These are phyloP conservation scores for Delitschia confertaspora DNA, from an alignment of 495 filamentous ascomycete species.

Conservation along the genomic window DNA sequence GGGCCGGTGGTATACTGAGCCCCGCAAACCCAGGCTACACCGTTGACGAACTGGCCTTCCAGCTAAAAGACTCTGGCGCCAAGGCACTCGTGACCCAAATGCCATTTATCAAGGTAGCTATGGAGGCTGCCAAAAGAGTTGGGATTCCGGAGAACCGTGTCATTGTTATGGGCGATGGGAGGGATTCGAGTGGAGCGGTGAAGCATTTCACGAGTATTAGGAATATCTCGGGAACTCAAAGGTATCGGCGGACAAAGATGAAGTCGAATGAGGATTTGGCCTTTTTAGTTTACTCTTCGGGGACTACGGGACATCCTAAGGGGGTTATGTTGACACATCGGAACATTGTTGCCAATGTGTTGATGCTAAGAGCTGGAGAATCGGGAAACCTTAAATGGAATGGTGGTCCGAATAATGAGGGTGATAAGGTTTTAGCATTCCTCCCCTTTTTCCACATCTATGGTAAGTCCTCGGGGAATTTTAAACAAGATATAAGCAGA, in stretches of 20 bases:
- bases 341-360: slow-evolving; percentile 69
- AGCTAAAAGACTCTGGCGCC: slow-evolving; percentile 72
- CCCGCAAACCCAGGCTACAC: slow-evolving; percentile 88
- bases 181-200: slow-evolving; percentile 48
- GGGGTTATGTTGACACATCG: slow-evolving; percentile 81
- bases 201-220: slow-evolving; percentile 71
- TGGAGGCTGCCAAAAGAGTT: slow-evolving; percentile 55
- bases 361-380: slow-evolving; percentile 51
- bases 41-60: slow-evolving; percentile 75
- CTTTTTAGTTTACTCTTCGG: slow-evolving; percentile 72
- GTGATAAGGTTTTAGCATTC: slow-evolving; percentile 68
- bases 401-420: slow-evolving; percentile 51
- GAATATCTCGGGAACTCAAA: slow-evolving; percentile 46
- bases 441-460: slow-evolving; percentile 95
- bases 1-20: slow-evolving; percentile 72
- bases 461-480: slow-evolving; percentile 38
- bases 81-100: slow-evolving; percentile 68
- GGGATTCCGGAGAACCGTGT: slow-evolving; percentile 60
- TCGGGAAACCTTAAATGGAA: slow-evolving; percentile 50
- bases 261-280: slow-evolving; percentile 52
- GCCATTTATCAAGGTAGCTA: slow-evolving; percentile 51
- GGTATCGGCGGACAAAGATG: slow-evolving; percentile 41
- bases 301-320: slow-evolving; percentile 89
- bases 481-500: slow-evolving; percentile 3
- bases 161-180: slow-evolving; percentile 68